Base-by-base conservation (phyloP, 2,329 filamentous ascomycete genomes). In the Botrytis cinerea region DNA sequence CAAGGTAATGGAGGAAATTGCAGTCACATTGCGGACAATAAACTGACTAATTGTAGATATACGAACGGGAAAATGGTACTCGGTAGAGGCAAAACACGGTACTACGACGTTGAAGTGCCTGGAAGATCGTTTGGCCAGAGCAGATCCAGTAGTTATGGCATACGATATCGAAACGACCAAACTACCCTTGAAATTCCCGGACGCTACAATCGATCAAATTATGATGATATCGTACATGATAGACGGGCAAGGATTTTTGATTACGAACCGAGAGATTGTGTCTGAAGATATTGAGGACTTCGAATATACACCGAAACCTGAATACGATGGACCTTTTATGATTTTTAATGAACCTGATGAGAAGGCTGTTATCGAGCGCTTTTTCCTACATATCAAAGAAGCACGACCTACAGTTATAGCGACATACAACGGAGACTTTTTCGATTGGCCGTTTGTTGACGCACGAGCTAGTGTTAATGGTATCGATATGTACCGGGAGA, bases 151-250 rank as follows among this genome's bases (percentile, higher is more conserved):
- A n/a, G 93, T 99, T 32, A 92, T 99, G 88, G 96, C 96, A n/a
- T 99, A 91, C 83, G 96, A 99, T 90, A 99, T 99, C 80, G 96
- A 99, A 83, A 99, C 96, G 3, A 95, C 93, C 8, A 99, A 99
- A 81, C 86, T 96, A 25, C 96, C 97, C 2, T 86, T 99, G 72
- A 99, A 99, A 82, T 99, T 99, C 78, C 97, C 96, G 40, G 97
- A 99, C 81, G 91, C 96, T 2, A 89, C 94, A 6, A 91, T 97
- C 76, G 96, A 99, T 83, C 95, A 97, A 82, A 92, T 99, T 80
- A 99, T 99, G 95, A 99, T 99, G 96, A 95, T 99, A 82, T 99
- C 97, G 46, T 99, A 99, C 85, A 99, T 99, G 97, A 98, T 99
- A 79, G 96, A 99, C 79, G 97, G 96, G 0, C 95, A 97, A 83